phyloP scores from a whole-genome alignment of 1,284 basidiomycete genomes.

The Boletus semigastroideus region DNA sequence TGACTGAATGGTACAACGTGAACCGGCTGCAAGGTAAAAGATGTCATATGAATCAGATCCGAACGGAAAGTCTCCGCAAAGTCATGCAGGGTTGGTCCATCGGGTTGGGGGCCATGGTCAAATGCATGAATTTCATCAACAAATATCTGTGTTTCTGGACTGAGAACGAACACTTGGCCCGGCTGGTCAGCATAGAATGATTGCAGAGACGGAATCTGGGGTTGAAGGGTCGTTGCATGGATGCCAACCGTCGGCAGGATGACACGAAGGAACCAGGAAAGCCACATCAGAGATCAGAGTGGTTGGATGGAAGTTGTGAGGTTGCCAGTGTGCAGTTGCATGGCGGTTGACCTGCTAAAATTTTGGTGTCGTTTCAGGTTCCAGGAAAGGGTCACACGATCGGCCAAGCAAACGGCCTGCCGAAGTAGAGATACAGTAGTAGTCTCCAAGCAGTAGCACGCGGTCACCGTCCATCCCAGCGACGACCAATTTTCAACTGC shows the following conservation, averaged over 20 bases:
- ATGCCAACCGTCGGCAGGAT: not conserved
- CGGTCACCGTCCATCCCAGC: too few species aligned
- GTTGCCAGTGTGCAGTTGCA: not conserved
- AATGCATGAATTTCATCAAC: conserved; percentile 18
- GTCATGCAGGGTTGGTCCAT: conserved; percentile 20
- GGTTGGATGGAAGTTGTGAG: not conserved
- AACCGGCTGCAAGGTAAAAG: conserved; percentile 16
- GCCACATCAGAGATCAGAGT: conserved; percentile 4
- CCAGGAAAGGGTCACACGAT: too few species aligned
- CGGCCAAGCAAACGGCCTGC: too few species aligned
- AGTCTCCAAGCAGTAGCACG: too few species aligned
- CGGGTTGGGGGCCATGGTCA: not conserved
- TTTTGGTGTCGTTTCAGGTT: too few species aligned
- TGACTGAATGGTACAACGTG: conserved; percentile 4
- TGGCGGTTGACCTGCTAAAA: too few species aligned
- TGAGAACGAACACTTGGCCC: conserved; percentile 15
- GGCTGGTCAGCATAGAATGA: conserved; percentile 15
- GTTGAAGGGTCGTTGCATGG: conserved; percentile 6
- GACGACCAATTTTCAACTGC: too few species aligned
- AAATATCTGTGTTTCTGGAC: conserved; percentile 21
- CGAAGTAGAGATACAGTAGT: too few species aligned
- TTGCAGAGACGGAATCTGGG: conserved; percentile 32
- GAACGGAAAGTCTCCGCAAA: conserved; percentile 28
- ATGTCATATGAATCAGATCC: conserved; percentile 22
- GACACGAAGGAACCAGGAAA: not conserved